Evolutionary conservation across 1,284 basidiomycete species (phyloP), one percentile per base, ranked within the genome.

Genomic region (Pyrrhoderma lamaoense): DNA sequence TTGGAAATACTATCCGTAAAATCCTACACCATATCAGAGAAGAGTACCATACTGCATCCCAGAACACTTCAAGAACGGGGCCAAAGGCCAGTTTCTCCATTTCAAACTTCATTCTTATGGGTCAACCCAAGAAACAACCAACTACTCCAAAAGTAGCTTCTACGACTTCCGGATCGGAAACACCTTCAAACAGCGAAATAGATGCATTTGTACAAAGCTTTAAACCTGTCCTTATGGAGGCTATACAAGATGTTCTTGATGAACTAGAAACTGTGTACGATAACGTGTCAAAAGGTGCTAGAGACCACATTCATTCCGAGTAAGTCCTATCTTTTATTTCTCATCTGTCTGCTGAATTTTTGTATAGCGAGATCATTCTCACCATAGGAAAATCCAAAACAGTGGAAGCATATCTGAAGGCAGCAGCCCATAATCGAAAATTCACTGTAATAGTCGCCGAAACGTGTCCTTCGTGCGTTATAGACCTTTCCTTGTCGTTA

Each of bases 371-470:
- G 67, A 94, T 97, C 59, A 93, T 99, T 58, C 70, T 99, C 56
- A 99, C 95, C 0, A 78, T 99, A 38, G 94, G 94, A n/a, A 82
- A 90, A 68, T 95, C 93, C 38, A 82, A 77, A 61, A 98, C 95
- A 0, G 93, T 98, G n/a, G 90, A 93, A 65, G 76, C 85, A 1
- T 99, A 98, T 70, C 73, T 99, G 47, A 93, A 91, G 65, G 76
- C 89, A 9, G 95, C 93, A 1, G 89, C 88, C 18, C 87, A 91
- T 59, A 82, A 92, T 63, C 79, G 92, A 59, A 94, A 94, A 65
- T 98, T 93, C 64, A 96, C 94, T 22, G 93, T 95, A 49, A 93
- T 99, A 57, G 91, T 98, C 8, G 89, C 93, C 14, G 94, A 98
- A 69, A 92, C 91, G 0, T 91, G 90, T 8, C 95, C 95, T 11